Conservation (phyloP, 2,329 filamentous ascomycete genomes). For the Alternaria ethzedia region DNA sequence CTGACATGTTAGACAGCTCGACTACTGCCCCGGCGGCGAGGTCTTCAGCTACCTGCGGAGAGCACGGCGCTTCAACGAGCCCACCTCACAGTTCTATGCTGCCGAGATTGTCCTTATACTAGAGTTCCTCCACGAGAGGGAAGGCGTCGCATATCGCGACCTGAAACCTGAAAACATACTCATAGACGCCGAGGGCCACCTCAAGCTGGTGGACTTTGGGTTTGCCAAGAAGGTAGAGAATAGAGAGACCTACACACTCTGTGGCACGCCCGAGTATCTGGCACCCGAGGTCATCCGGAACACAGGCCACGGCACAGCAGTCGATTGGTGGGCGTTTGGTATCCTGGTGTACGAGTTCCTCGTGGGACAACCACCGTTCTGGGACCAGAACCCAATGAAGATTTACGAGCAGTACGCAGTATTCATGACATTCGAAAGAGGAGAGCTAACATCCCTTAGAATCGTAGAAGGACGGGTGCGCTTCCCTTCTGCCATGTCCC, state of each 20-base stretch:
- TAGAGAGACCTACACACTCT: conserved; percentile 80
- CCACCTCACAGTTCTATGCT: conserved; percentile 79
- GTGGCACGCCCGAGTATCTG: conserved; percentile 83
- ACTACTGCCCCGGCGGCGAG: conserved; percentile 84
- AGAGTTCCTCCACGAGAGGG: conserved; percentile 79
- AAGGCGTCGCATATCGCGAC: conserved; percentile 82
- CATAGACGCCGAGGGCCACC: conserved; percentile 77
- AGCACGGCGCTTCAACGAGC: conserved; percentile 78
- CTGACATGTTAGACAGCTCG: conserved; percentile 58
- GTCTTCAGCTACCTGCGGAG: conserved; percentile 83
- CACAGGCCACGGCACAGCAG: conserved; percentile 73
- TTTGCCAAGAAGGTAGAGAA: conserved; percentile 80
- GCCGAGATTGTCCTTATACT: conserved; percentile 84
- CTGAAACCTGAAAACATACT: conserved; percentile 84
- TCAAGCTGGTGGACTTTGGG: conserved; percentile 84
- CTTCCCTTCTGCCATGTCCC: conserved; percentile 73
- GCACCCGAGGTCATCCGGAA: conserved; percentile 85
- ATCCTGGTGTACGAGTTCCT: conserved; percentile 86
- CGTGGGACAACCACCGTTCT: conserved; percentile 84
- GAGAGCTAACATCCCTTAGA: conserved; percentile 50
- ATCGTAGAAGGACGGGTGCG: conserved; percentile 80
- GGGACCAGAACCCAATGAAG: conserved; percentile 85
- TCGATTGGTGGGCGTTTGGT: conserved; percentile 88
- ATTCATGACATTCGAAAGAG: neutral
- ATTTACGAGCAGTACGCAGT: conserved; percentile 72